Evolutionary conservation across 1,284 basidiomycete genomes (phyloP).

Genomic region (Earliella scabrosa): DNA sequence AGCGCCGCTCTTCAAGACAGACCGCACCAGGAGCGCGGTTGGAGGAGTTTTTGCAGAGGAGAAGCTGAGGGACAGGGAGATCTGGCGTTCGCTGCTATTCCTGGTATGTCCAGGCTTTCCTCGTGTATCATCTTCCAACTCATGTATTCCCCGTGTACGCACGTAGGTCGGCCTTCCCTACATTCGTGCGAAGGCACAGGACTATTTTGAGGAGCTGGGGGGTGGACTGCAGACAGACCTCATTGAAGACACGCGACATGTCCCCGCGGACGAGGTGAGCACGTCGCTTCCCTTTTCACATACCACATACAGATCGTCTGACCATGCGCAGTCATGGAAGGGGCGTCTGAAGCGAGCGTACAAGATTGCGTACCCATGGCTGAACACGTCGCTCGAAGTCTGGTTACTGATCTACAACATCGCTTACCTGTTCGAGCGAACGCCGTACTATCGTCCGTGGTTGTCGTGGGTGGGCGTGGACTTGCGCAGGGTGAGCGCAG

Average conservation of each 20-base stretch:
- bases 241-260: slow-evolving; percentile 58
- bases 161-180: slow-evolving; percentile 89
- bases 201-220: slow-evolving; percentile 90
- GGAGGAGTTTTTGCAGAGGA: slow-evolving; percentile 68
- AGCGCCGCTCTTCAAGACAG: slow-evolving; percentile 69
- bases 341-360: slow-evolving; percentile 62
- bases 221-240: slow-evolving; percentile 76
- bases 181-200: slow-evolving; percentile 85
- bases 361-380: slow-evolving; percentile 81
- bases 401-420: slow-evolving; percentile 88
- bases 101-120: slow-evolving; percentile 56
- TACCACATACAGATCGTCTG: background rate
- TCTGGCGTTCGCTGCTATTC: slow-evolving; percentile 77
- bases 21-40: slow-evolving; percentile 67
- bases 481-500: slow-evolving; percentile 75
- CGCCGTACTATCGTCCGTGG: slow-evolving; percentile 93
- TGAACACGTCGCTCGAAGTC: slow-evolving; percentile 78
- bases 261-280: slow-evolving; percentile 55
- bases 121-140: background rate
- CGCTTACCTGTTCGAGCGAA: slow-evolving; percentile 89
- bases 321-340: slow-evolving; percentile 41
- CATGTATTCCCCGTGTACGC: background rate
- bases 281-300: background rate
- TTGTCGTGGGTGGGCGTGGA: slow-evolving; percentile 83
- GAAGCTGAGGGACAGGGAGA: slow-evolving; percentile 62